Evolutionary conservation across 345 rosid species (phyloP).

Genomic region (Ceriops tagal): DNA sequence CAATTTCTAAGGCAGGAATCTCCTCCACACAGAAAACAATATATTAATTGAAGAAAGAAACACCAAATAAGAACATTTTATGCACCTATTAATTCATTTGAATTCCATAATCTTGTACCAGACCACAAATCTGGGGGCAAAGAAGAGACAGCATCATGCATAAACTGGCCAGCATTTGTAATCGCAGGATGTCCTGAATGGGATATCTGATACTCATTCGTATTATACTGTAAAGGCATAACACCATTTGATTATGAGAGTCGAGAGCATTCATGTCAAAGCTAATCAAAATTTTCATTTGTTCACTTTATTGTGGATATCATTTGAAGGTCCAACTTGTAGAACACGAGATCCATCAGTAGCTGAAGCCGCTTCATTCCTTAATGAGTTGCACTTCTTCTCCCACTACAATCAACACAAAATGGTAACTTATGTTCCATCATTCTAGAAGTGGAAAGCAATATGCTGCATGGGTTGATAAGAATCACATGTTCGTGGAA

Average conservation of each 20-base stretch:
- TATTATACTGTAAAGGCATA: slow-evolving; percentile 84
- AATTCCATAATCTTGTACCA: slow-evolving; percentile 23
- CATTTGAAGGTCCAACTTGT: slow-evolving; percentile 45
- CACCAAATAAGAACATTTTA: slow-evolving; percentile 3
- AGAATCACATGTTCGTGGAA: too few species aligned
- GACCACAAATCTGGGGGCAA: slow-evolving; percentile 14
- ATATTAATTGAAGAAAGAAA: slow-evolving; percentile 11
- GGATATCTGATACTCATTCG: slow-evolving; percentile 83
- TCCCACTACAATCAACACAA: slow-evolving; percentile 54
- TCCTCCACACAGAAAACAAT: slow-evolving; percentile 7
- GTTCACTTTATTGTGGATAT: slow-evolving; percentile 66
- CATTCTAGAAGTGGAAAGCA: background rate
- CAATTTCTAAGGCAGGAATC: background rate
- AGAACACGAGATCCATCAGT: slow-evolving; percentile 36
- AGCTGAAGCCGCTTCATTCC: slow-evolving; percentile 37
- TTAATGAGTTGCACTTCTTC: slow-evolving; percentile 49
- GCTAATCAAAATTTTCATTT: slow-evolving; percentile 40
- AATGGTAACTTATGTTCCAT: background rate
- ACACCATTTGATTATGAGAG: slow-evolving; percentile 52
- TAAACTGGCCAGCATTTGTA: slow-evolving; percentile 32
- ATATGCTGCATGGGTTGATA: too few species aligned
- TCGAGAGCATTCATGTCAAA: slow-evolving; percentile 41
- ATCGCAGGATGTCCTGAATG: slow-evolving; percentile 36
- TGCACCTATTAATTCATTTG: slow-evolving; percentile 35
- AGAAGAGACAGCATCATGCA: slow-evolving; percentile 26